Evolutionary conservation across 116 monocot species (phyloP), one percentile per base, ranked within the genome.

Genomic region (Iris pallida): DNA sequence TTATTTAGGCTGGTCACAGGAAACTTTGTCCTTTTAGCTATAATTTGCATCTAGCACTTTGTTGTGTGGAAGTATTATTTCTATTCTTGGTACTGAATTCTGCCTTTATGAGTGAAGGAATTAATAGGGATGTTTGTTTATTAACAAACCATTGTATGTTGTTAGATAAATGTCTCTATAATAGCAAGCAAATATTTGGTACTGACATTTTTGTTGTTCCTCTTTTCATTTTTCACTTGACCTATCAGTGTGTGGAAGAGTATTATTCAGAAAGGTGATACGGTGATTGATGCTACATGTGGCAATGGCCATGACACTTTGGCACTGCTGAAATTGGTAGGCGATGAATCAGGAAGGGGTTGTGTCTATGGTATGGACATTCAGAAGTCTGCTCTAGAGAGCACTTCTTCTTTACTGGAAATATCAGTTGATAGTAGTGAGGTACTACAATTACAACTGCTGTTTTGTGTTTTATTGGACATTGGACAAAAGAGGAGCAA

Each of bases 281-380:
- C 60, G 11, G 97, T 87, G 10, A 64, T 92, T 61, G 92, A 97
- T 85, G 97, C 97, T 57, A 97, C 97, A 61, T 92, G 92, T 73
- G 97, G 97, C 54, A 97, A 97, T 79, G 97, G 97, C 15, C 74
- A 89, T 75, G 97, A 97, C 73, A 97, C 89, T 19, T 73, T 97
- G 40, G 92, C 89, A 71, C 54, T 97, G 81, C 86, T 97, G 42
- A 85, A 81, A 72, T 68, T 97, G 78, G 76, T 97, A 20, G 78
- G 77, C 30, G 85, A 87, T 85, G 83, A 79, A 69, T 79, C 82
- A 17, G 78, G 76, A 6, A 68, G 44, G 14, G 97, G 89, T 45
- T 60, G 83, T 81, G 89, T 97, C 55, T 89, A 97, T 76, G 97
- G 86, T 62, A 52, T 97, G 75, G 97, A 97, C 68, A 90, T 97